These are phyloP conservation scores for Zopfochytrium polystomum DNA, from an alignment of 371 early-diverging fungal genomes.

Conservation along the genomic window DNA sequence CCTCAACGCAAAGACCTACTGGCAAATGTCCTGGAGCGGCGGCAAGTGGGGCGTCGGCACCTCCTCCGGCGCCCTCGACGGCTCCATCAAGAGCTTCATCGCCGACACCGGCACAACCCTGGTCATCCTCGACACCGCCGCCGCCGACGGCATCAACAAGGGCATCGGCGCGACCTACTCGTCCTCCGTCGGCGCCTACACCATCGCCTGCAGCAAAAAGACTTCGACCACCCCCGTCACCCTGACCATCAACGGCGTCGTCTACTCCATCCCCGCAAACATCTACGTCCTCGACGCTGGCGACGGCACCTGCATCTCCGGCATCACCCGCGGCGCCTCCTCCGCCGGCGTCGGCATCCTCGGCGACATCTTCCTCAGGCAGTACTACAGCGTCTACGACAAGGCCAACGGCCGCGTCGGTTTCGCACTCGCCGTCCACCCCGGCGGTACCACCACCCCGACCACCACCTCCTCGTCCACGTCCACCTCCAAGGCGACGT, in stretches of 20 bases:
- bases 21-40: constrained; percentile 21
- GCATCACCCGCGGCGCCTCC: constrained; percentile 73
- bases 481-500: constrained; percentile 10
- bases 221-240: constrained; percentile 68
- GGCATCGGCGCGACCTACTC: constrained; percentile 82
- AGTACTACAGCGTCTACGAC: constrained; percentile 79
- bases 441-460: neutral
- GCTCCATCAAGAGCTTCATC: constrained; percentile 19
- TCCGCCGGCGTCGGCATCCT: constrained; percentile 49
- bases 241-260: constrained; percentile 62
- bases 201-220: too few relatives aligned
- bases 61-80: neutral
- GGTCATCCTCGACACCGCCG: too few relatives aligned
- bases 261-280: constrained; percentile 46
- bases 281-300: constrained; percentile 28
- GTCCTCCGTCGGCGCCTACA: too few relatives aligned
- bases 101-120: constrained; percentile 55
- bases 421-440: constrained; percentile 29
- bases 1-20: constrained; percentile 21
- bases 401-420: constrained; percentile 29
- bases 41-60: constrained; percentile 14
- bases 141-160: constrained; percentile 73
- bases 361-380: constrained; percentile 89
- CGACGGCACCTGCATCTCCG: constrained; percentile 70
- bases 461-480: constrained; percentile 15